phyloP scores from a whole-genome alignment of 768 basidiomycete species.

The Cytidiella melzeri region DNA sequence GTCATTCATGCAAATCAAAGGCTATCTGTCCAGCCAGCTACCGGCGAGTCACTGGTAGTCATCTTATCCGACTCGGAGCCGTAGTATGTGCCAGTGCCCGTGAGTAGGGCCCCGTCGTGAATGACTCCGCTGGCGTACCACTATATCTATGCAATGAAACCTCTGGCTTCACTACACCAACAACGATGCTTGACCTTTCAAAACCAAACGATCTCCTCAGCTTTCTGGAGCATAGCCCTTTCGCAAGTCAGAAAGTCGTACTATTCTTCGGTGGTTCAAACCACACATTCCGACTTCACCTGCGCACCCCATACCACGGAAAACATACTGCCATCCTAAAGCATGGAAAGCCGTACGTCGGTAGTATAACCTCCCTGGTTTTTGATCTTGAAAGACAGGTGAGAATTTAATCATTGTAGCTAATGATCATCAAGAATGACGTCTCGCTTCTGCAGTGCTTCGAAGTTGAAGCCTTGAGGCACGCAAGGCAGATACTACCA shows the following conservation, averaged over 20 bases:
- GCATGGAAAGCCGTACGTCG: conserved; percentile 38
- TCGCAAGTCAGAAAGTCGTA: conserved; percentile 34
- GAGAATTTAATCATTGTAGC: neutral
- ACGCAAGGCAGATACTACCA: conserved; percentile 34
- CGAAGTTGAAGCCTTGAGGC: conserved; percentile 45
- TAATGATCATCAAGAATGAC: neutral
- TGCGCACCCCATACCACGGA: conserved; percentile 36
- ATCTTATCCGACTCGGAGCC: too few relatives aligned
- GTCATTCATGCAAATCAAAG: too few relatives aligned
- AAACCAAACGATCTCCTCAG: conserved; percentile 23
- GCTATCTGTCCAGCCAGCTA: too few relatives aligned
- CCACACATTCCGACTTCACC: conserved; percentile 50
- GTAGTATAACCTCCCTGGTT: conserved; percentile 16
- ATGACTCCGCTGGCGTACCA: too few relatives aligned
- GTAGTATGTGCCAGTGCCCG: too few relatives aligned
- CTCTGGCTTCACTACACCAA: too few relatives aligned
- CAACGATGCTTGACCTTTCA: neutral
- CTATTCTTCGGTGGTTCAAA: conserved; percentile 52
- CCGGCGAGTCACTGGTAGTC: too few relatives aligned
- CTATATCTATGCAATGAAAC: too few relatives aligned
- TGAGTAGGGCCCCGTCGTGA: too few relatives aligned
- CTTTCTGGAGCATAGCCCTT: conserved; percentile 45
- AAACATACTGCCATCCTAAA: conserved; percentile 49
- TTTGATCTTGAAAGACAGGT: conserved; percentile 53
- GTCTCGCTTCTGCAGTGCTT: conserved; percentile 25